Evolutionary conservation across 192 early-diverging fungal genomes (phyloP).

Genomic region (Pilobolus umbonatus): DNA sequence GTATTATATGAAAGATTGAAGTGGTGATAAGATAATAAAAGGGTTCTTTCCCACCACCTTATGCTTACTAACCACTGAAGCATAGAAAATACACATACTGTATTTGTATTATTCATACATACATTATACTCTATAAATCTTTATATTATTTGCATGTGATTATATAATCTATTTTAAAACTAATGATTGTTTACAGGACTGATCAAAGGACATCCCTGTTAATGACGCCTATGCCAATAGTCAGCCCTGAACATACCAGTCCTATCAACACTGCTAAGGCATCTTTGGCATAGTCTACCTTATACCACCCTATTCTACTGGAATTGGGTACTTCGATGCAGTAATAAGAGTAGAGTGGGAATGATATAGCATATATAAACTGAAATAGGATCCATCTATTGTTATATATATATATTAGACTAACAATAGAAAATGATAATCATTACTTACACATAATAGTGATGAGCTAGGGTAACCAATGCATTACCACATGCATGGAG

Average conservation of each 20-base stretch:
- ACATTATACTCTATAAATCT: too few relatives aligned
- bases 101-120: too few relatives aligned
- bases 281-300: background rate
- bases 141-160: too few relatives aligned
- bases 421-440: background rate
- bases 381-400: slow-evolving; percentile 26
- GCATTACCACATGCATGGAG: slow-evolving; percentile 22
- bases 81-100: too few relatives aligned
- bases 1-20: too few relatives aligned
- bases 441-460: slow-evolving; percentile 15
- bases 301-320: slow-evolving; percentile 1
- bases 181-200: too few relatives aligned
- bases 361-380: slow-evolving; percentile 21
- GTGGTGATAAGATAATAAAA: too few relatives aligned
- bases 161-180: too few relatives aligned
- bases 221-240: slow-evolving; percentile 2
- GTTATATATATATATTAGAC: background rate
- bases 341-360: slow-evolving; percentile 21
- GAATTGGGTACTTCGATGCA: slow-evolving; percentile 5
- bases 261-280: background rate
- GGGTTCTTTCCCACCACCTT: too few relatives aligned
- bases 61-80: too few relatives aligned
- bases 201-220: too few relatives aligned
- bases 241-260: background rate
- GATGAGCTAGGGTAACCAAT: slow-evolving; percentile 1